These are phyloP conservation scores for Nicotiana undulata DNA, from an alignment of 257 asterid species.

Conservation along the genomic window DNA sequence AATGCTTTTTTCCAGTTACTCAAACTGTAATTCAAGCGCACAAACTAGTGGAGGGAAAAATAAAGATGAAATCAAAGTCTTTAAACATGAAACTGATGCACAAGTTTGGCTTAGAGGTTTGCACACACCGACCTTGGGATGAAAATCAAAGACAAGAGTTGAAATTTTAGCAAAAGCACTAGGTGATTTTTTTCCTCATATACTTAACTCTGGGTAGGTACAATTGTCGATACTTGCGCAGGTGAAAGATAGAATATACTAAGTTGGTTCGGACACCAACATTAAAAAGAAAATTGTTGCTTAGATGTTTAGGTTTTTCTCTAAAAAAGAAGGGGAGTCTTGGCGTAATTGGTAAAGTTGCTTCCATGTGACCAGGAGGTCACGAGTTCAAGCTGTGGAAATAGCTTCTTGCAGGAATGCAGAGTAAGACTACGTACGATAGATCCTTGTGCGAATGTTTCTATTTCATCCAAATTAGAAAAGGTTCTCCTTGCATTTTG, in stretches of 20 bases:
- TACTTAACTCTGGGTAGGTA: background rate
- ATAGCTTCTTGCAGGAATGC: too few species aligned
- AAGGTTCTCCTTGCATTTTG: background rate
- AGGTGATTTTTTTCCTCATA: background rate
- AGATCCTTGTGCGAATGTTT: too few species aligned
- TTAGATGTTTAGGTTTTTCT: background rate
- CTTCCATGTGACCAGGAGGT: too few species aligned
- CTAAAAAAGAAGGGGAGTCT: too few species aligned
- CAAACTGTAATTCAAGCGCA: background rate
- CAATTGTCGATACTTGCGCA: background rate
- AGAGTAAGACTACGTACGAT: too few species aligned
- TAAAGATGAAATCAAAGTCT: background rate
- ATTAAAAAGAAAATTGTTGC: background rate
- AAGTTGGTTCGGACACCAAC: background rate
- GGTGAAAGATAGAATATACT: background rate
- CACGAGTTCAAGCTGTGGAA: too few species aligned
- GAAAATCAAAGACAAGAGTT: background rate
- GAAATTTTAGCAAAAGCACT: background rate
- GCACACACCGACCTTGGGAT: background rate
- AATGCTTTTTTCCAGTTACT: background rate
- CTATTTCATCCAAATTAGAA: background rate
- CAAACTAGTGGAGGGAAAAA: background rate
- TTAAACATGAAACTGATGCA: background rate
- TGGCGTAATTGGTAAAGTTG: too few species aligned
- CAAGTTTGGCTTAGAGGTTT: background rate